Conservation (phyloP, 768 basidiomycete species). For the Lyophyllum atratum region DNA sequence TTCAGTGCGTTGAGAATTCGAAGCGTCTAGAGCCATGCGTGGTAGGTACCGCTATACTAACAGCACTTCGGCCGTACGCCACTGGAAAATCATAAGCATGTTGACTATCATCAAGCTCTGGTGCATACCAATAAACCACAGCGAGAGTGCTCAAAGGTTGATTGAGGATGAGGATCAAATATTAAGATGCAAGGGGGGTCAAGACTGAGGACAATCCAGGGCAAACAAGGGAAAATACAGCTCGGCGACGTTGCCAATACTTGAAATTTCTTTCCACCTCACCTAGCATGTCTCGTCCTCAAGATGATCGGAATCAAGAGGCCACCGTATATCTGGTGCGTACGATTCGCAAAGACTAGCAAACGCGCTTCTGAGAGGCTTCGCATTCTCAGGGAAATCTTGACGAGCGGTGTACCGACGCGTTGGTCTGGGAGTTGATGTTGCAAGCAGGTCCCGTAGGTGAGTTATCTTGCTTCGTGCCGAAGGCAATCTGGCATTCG, state of each 20-base stretch:
- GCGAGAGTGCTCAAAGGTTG: too few relatives aligned
- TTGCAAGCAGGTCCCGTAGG: slow-evolving; percentile 98
- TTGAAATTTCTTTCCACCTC: slow-evolving; percentile 9
- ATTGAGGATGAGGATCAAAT: too few relatives aligned
- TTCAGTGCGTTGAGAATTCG: too few relatives aligned
- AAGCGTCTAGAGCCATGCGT: too few relatives aligned
- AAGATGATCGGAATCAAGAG: slow-evolving; percentile 90
- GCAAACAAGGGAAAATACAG: slow-evolving; percentile 15
- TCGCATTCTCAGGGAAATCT: slow-evolving; percentile 76
- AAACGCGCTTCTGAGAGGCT: slow-evolving; percentile 5
- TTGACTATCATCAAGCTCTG: too few relatives aligned
- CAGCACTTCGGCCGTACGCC: too few relatives aligned
- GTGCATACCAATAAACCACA: too few relatives aligned
- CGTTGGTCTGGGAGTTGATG: slow-evolving; percentile 98
- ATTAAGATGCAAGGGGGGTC: too few relatives aligned
- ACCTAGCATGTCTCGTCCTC: slow-evolving; percentile 61
- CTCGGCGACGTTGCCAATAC: background rate
- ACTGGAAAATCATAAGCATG: too few relatives aligned
- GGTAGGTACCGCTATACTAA: too few relatives aligned
- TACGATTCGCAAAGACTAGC: background rate
- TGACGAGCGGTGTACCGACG: slow-evolving; percentile 92
- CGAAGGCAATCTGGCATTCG: background rate
- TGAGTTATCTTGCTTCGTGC: slow-evolving; percentile 41
- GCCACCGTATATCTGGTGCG: slow-evolving; percentile 85
- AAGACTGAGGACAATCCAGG: too few relatives aligned